Evolutionary conservation across 2,329 filamentous ascomycete species (phyloP).

Genomic region (Colletotrichum costaricense): DNA sequence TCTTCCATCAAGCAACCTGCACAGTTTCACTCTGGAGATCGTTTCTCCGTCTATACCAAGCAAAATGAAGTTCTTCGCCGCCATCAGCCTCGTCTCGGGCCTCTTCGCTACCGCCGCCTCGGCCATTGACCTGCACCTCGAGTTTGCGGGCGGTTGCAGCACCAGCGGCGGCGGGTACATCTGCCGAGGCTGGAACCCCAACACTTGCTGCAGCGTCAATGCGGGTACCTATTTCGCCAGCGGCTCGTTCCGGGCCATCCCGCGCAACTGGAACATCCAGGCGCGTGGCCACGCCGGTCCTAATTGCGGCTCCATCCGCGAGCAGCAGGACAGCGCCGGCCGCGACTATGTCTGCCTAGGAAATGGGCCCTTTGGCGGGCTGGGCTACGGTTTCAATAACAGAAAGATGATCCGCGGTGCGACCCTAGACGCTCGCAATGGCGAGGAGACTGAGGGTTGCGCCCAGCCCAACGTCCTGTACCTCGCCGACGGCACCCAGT

Average conservation of each 20-base stretch:
- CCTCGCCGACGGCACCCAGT: conserved; percentile 28
- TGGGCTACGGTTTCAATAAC: conserved; percentile 18
- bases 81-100: conserved; percentile 16
- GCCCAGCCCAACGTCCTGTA: conserved; percentile 27
- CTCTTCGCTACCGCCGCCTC: conserved; percentile 25
- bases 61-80: conserved; percentile 23
- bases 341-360: conserved; percentile 21
- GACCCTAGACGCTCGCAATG: conserved; percentile 21
- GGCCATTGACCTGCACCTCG: conserved; percentile 27
- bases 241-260: conserved; percentile 23
- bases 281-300: conserved; percentile 14
- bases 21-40: conserved; percentile 3
- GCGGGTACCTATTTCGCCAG: conserved; percentile 15
- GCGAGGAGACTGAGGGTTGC: conserved; percentile 5
- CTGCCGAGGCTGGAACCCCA: not conserved
- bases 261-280: conserved; percentile 17
- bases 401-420: conserved; percentile 21
- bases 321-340: conserved; percentile 13
- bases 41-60: conserved; percentile 7
- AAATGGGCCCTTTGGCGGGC: conserved; percentile 16
- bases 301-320: conserved; percentile 22
- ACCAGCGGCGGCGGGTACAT: conserved; percentile 6
- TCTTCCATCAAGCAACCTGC: not conserved
- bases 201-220: conserved; percentile 29
- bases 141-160: conserved; percentile 26